These are phyloP conservation scores for Plantago lanceolata DNA, from an alignment of 305 asterid species.

Conservation along the genomic window DNA sequence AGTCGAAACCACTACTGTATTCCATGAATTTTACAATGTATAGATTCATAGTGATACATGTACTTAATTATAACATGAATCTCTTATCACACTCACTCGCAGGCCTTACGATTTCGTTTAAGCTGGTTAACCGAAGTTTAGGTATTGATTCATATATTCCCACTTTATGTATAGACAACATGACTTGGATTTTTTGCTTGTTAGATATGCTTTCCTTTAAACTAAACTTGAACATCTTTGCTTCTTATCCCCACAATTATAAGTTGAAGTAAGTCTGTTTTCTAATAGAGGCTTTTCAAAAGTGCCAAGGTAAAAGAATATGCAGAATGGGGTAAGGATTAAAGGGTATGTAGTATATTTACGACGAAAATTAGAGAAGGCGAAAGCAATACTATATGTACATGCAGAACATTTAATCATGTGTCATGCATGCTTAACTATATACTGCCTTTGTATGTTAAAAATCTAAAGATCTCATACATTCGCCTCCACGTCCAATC, in stretches of 20 bases:
- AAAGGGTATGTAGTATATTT: too few relatives aligned
- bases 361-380: too few relatives aligned
- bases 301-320: too few relatives aligned
- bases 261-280: background rate
- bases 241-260: background rate
- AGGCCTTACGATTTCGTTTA: background rate
- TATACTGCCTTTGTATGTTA: too few relatives aligned
- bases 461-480: background rate
- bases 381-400: too few relatives aligned
- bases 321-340: too few relatives aligned
- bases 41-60: background rate
- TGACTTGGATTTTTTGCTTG: background rate
- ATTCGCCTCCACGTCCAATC: background rate
- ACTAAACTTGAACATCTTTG: background rate
- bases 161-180: background rate
- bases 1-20: slow-evolving; percentile 21
- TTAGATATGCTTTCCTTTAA: background rate
- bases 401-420: too few relatives aligned
- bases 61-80: background rate
- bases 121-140: slow-evolving; percentile 1
- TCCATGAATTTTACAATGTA: slow-evolving; percentile 16
- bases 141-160: background rate
- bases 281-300: too few relatives aligned
- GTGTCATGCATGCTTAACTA: too few relatives aligned
- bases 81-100: background rate